These are phyloP conservation scores for Porcisia deanei DNA, from an alignment of 208 protist species.

Conservation along the genomic window DNA sequence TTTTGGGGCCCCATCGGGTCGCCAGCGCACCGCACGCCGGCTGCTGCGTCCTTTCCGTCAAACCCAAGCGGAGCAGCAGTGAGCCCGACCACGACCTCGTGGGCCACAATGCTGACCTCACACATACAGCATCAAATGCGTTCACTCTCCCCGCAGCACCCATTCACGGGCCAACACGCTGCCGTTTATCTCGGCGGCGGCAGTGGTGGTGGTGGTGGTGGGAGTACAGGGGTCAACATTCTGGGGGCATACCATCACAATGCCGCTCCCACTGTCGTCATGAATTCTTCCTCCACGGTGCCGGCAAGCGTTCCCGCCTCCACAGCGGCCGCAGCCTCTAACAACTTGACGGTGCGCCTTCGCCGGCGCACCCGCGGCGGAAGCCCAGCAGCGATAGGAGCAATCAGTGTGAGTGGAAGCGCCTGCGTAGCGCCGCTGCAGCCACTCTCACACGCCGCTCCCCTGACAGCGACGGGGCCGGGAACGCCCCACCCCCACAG, in stretches of 20 bases:
- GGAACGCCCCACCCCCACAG: not conserved
- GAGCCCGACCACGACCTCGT: not conserved
- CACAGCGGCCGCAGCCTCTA: not conserved
- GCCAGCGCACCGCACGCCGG: slow-evolving; percentile 14
- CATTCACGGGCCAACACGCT: not conserved
- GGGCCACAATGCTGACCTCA: not conserved
- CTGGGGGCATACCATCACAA: not conserved
- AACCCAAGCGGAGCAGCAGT: slow-evolving; percentile 1
- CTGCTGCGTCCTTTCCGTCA: not conserved
- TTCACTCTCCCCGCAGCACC: not conserved
- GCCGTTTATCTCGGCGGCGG: not conserved
- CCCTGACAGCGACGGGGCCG: not conserved
- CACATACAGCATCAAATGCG: not conserved
- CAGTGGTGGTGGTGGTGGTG: not conserved
- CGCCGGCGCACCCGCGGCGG: slow-evolving; percentile 8
- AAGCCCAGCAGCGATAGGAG: not conserved
- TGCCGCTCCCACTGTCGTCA: not conserved
- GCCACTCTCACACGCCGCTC: not conserved
- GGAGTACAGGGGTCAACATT: not conserved
- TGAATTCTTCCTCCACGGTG: not conserved
- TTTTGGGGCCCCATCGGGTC: slow-evolving; percentile 23
- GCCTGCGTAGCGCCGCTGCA: not conserved
- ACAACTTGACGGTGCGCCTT: slow-evolving; percentile 15
- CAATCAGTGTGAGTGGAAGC: not conserved
- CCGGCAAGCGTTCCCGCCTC: not conserved